A percentile compares a stretch with the other conserved stretches of the same genome.
These are phyloP conservation scores for Pichia terricola DNA, from an alignment of 1,139 yeast genomes.

Conservation along the genomic window DNA sequence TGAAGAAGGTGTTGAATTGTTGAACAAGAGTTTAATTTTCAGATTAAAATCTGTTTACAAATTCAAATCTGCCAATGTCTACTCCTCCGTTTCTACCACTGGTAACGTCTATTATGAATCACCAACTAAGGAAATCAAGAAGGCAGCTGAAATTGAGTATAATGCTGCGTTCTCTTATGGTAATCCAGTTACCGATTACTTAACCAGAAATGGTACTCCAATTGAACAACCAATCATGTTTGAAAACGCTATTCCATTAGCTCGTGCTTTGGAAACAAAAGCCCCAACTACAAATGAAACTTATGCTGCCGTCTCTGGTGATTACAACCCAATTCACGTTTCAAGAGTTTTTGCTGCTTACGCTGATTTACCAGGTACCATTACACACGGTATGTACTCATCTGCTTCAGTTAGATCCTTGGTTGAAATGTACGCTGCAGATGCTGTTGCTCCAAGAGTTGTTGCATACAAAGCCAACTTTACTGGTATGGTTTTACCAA, in stretches of 20 bases:
- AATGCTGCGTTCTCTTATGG: conserved; percentile 92
- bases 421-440: conserved; percentile 98
- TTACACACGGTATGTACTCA: conserved; percentile 98
- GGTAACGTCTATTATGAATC: conserved; percentile 85
- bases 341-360: conserved; percentile 90
- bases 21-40: conserved; percentile 76
- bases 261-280: conserved; percentile 63
- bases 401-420: conserved; percentile 90
- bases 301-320: conserved; percentile 96
- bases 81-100: conserved; percentile 68
- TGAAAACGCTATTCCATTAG: conserved; percentile 84
- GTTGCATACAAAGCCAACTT: conserved; percentile 88
- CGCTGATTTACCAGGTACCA: conserved; percentile 92
- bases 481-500: conserved; percentile 96
- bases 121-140: conserved; percentile 85
- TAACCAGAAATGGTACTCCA: conserved; percentile 83
- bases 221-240: conserved; percentile 89
- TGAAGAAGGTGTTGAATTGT: conserved; percentile 59
- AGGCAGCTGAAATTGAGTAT: conserved; percentile 80
- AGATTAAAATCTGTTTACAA: conserved; percentile 80
- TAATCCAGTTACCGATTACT: conserved; percentile 93
- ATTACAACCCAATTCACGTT: conserved; percentile 96
- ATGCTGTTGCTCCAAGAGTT: conserved; percentile 90
- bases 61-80: conserved; percentile 68
- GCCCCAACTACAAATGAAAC: conserved; percentile 89